Evolutionary conservation across 164 flowering plant genomes (phyloP), one percentile per base, ranked within the genome.

Genomic region (Kalanchoe fedtschenkoi): DNA sequence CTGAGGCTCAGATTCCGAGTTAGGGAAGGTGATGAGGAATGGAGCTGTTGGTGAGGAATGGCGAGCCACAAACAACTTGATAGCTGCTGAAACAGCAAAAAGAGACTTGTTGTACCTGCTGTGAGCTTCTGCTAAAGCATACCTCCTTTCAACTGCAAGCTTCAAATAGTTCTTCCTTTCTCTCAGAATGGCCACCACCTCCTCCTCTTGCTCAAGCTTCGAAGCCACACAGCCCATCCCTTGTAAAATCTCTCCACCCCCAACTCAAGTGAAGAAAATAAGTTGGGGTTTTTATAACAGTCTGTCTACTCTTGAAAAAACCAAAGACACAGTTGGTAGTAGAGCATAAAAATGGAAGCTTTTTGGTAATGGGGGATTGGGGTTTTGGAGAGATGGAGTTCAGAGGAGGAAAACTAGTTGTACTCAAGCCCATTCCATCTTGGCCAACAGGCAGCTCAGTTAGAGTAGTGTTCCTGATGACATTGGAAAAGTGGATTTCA

Each of bases 191-290:
- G 82, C 44, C 4, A 82, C 85, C 10, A 77, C 89, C 61, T 80
- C 83, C 61, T 79, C 86, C 61, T 81, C 83, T 60, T 81, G 82
- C 58, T 67, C 77, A 44, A 84, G 70, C 68, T 71, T 84, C 11
- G 89, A 80, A 2, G 85, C 83, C 29, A 76, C 89, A 80, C 89
- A 84, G 0, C 89, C 89, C 84, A 80, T 80, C 37, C 35, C 51
- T 51, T 59, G 26, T 54, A 22, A 37, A 37, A 37, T 37, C 39
- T 37, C 39, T 37, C 39, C 39, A 5, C 39, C 39, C 39, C n/a
- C n/a, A n/a, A n/a, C n/a, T n/a, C n/a, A n/a, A n/a, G n/a, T n/a
- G n/a, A n/a, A n/a, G n/a, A n/a, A n/a, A 37, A 9, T 8, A 51
- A 51, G 28, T 15, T 29, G 13, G 2, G 32, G 21, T 24, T 29